phyloP scores from a whole-genome alignment of 768 basidiomycete species.

The Leccinum olivaceopallidum region DNA sequence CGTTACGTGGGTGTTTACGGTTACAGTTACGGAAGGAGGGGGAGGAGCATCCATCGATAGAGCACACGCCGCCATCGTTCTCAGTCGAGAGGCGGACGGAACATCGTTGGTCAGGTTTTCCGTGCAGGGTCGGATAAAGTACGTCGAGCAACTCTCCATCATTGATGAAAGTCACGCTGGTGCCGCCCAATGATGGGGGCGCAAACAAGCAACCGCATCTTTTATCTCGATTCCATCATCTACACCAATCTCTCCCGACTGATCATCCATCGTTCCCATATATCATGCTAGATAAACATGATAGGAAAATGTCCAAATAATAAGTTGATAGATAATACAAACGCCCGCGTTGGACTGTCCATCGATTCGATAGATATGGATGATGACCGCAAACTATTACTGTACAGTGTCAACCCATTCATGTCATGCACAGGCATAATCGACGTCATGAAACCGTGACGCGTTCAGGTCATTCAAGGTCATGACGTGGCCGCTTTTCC shows the following conservation, averaged over 20 bases:
- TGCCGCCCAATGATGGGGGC: background rate
- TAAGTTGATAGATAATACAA: slow-evolving; percentile 18
- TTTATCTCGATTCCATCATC: background rate
- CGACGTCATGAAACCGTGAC: background rate
- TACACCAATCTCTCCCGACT: background rate
- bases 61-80: slow-evolving; percentile 7
- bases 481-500: slow-evolving; percentile 26
- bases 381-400: background rate
- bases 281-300: slow-evolving; percentile 4
- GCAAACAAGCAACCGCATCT: background rate
- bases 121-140: slow-evolving; percentile 17
- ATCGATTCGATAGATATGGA: background rate
- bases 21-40: background rate
- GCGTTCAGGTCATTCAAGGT: background rate
- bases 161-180: background rate
- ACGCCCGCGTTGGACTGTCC: background rate
- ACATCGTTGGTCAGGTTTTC: slow-evolving; percentile 6
- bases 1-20: background rate
- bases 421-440: background rate
- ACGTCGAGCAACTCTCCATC: background rate
- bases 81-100: background rate
- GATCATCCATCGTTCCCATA: background rate
- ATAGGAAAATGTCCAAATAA: slow-evolving; percentile 10
- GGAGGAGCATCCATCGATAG: slow-evolving; percentile 5
- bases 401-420: background rate